Evolutionary conservation across 139 green algal species (phyloP).

Genomic region (Pseudopediastrum boryanum): DNA sequence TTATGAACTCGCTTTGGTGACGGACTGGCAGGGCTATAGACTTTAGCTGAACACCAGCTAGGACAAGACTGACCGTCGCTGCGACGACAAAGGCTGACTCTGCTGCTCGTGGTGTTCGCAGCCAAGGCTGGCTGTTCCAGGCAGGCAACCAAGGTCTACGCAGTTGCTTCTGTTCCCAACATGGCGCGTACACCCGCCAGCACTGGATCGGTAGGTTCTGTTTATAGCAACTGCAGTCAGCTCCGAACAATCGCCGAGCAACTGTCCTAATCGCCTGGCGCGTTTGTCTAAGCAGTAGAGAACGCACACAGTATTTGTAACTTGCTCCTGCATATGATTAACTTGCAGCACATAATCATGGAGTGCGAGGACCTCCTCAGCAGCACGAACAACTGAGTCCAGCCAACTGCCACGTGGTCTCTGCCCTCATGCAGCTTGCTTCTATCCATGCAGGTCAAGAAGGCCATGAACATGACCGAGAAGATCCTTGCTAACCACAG

Average conservation of each 20-base stretch:
- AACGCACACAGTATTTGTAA: not conserved
- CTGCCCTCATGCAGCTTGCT: not conserved
- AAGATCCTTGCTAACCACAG: constrained; percentile 91
- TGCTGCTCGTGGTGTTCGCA: too few relatives aligned
- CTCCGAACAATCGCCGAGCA: constrained; percentile 1
- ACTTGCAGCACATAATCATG: not conserved
- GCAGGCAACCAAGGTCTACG: constrained; percentile 38
- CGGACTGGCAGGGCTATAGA: too few relatives aligned
- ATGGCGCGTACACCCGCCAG: constrained; percentile 49
- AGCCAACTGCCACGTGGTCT: not conserved
- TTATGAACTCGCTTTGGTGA: too few relatives aligned
- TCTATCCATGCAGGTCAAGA: constrained; percentile 77
- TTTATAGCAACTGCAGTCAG: not conserved
- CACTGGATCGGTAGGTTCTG: constrained; percentile 54
- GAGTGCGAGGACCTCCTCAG: not conserved
- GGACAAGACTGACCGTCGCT: too few relatives aligned
- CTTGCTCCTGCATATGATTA: not conserved
- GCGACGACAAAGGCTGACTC: too few relatives aligned
- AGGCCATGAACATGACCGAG: constrained; percentile 93
- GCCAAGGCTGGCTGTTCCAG: constrained; percentile 29
- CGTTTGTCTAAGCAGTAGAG: not conserved
- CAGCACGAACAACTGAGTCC: not conserved
- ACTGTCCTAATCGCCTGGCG: not conserved
- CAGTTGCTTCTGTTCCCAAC: constrained; percentile 38
- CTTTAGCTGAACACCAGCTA: too few relatives aligned